Evolutionary conservation across 1,284 basidiomycete genomes (phyloP).

Genomic region (Moesziomyces antarcticus): DNA sequence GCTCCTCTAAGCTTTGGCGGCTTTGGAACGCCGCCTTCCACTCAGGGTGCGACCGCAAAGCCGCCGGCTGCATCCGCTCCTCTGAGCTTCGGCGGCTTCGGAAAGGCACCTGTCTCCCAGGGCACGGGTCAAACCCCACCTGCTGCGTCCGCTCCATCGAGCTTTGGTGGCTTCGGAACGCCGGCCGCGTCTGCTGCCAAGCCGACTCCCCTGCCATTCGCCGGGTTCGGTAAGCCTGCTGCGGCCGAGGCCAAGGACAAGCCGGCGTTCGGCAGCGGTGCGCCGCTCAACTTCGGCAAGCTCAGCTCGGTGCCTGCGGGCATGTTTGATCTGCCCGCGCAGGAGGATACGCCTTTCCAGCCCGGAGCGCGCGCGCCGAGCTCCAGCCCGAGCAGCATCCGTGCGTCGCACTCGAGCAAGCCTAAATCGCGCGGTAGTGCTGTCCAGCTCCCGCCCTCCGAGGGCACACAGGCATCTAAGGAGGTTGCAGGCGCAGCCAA

Average conservation of each 20-base stretch:
- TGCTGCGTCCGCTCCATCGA: constrained; percentile 1
- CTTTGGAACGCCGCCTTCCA: not conserved
- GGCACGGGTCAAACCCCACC: not conserved
- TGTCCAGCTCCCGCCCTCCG: constrained; percentile 23
- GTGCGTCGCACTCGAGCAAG: constrained; percentile 18
- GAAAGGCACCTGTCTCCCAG: too few species aligned
- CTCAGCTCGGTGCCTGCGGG: constrained; percentile 25
- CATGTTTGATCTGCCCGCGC: constrained; percentile 39
- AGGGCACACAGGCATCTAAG: constrained; percentile 3
- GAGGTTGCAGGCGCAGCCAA: constrained; percentile 5
- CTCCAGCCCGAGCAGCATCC: constrained; percentile 26
- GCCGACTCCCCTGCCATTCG: constrained; percentile 11
- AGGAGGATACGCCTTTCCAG: constrained; percentile 35
- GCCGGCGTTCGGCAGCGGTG: constrained; percentile 18
- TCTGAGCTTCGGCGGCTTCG: constrained; percentile 6
- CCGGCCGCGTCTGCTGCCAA: constrained; percentile 9
- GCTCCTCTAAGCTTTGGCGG: constrained; percentile 2
- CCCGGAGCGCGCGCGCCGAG: constrained; percentile 39
- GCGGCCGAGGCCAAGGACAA: constrained; percentile 7
- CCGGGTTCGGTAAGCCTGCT: constrained; percentile 6
- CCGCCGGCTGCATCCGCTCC: not conserved
- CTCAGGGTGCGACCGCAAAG: too few species aligned
- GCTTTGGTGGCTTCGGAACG: constrained; percentile 10
- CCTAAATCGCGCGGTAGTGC: constrained; percentile 25
- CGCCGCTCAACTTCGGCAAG: constrained; percentile 28